Base-by-base conservation (phyloP, 345 rosid genomes). In the Citrus maxima region DNA sequence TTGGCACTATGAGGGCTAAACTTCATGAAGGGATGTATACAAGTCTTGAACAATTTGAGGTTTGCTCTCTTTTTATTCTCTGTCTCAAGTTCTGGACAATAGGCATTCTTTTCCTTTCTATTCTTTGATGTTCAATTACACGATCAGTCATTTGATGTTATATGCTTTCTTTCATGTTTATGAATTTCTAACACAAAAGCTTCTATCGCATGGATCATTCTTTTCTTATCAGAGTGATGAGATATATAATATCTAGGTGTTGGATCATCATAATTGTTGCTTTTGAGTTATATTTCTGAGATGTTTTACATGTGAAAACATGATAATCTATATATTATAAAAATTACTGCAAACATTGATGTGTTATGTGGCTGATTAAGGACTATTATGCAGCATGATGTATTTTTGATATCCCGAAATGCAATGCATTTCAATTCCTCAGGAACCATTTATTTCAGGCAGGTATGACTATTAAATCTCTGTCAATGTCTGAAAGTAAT, bases 1-100 rank as follows among this genome's bases (percentile, higher is more conserved):
- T 92, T 37, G 93, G 95, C 63, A 92, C 95, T 56, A 90, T 92
- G 91, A 92, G 93, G 76, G 95, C 95, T 78, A 92, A 90, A 83
- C 93, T 92, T 82, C 95, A 92, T 58, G 95, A 92, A 80, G 95
- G 92, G 78, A 86, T 92, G 93, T 92, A 92, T 77, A 77, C 51
- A 38, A 84, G 79, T 79, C 84, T 92, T 38, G 84, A 86, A 74
- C 90, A 90, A 78, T 90, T 90, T 82, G 91, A 92, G 95, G 95
- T 89, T 65, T 78, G 81, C 64, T 79, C 71, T 72, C 69, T 65
- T 65, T 74, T 82, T 56, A 34, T 66, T 77, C 72, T 67, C 9
- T 25, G 34, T 35, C 68, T 75, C 73, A 63, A 1, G 3, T 59
- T 68, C 22, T 54, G 30, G 28, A 71, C 5, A 25, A 40, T 56